Evolutionary conservation across 768 basidiomycete genomes (phyloP).

Genomic region (Phallus indusiatus): DNA sequence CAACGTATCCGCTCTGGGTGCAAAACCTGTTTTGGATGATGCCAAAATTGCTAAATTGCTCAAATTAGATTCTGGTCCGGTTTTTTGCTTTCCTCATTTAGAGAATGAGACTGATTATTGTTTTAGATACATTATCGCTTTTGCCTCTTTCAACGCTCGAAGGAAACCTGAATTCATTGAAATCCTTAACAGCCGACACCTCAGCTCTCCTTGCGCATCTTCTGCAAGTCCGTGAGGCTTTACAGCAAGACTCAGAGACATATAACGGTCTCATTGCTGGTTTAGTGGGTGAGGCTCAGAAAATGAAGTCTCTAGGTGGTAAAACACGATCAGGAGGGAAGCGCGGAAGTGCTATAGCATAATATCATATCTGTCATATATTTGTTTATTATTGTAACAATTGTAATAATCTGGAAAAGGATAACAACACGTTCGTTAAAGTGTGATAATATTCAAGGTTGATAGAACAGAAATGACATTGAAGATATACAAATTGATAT

Average conservation of each 20-base stretch:
- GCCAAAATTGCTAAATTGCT: conserved; percentile 58
- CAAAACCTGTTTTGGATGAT: conserved; percentile 65
- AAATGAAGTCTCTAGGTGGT: conserved; percentile 53
- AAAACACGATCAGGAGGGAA: conserved; percentile 37
- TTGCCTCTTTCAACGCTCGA: conserved; percentile 62
- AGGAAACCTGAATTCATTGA: conserved; percentile 55
- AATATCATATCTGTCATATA: conserved; percentile 16
- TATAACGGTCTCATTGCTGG: conserved; percentile 89
- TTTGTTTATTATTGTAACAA: background rate
- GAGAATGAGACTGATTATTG: conserved; percentile 8
- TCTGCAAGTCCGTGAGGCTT: conserved; percentile 67
- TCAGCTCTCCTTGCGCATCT: conserved; percentile 73
- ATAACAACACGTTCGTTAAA: too few relatives aligned
- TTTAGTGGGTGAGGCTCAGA: conserved; percentile 86
- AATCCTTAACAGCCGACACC: conserved; percentile 61
- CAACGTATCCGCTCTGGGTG: conserved; percentile 43
- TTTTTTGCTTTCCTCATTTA: conserved; percentile 1
- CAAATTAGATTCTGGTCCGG: conserved; percentile 55
- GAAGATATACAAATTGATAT: too few relatives aligned
- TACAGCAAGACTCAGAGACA: conserved; percentile 82
- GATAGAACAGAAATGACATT: too few relatives aligned
- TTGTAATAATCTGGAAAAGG: too few relatives aligned
- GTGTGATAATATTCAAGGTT: too few relatives aligned
- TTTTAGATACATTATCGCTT: conserved; percentile 59
- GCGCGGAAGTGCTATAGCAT: conserved; percentile 36